A percentile compares a stretch with the other conserved stretches of the same genome.
These are phyloP conservation scores for Fusarium sp. DNA, from an alignment of 2,329 filamentous ascomycete genomes.

Conservation along the genomic window DNA sequence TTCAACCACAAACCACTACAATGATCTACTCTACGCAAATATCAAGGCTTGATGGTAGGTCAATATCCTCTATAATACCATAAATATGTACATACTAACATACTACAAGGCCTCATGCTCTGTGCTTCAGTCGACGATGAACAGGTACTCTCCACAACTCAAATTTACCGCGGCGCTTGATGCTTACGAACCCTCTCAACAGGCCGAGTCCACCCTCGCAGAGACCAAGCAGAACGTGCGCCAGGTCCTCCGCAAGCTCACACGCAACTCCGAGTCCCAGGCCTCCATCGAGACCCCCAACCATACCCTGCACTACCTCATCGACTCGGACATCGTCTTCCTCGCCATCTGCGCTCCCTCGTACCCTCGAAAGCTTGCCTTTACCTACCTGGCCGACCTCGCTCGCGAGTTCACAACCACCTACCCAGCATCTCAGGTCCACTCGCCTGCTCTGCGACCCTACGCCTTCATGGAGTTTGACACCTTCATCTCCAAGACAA, in stretches of 20 bases:
- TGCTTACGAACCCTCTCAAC: background rate
- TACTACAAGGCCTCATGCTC: constrained; percentile 81
- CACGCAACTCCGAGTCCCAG: constrained; percentile 87
- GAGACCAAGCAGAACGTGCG: constrained; percentile 94
- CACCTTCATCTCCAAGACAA: constrained; percentile 92
- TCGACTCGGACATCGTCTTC: constrained; percentile 86
- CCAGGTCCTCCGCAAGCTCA: constrained; percentile 87
- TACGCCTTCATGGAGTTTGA: constrained; percentile 99
- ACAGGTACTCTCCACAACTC: constrained; percentile 61
- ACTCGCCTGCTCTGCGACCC: constrained; percentile 78
- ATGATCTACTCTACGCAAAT: constrained; percentile 97
- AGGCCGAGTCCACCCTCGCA: constrained; percentile 76
- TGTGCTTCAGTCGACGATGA: constrained; percentile 95
- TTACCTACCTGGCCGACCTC: constrained; percentile 96
- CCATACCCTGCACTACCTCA: constrained; percentile 91
- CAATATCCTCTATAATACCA: background rate
- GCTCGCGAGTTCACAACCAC: constrained; percentile 89
- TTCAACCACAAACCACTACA: background rate
- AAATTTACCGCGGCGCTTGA: background rate
- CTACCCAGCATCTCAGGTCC: constrained; percentile 78
- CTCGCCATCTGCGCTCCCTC: constrained; percentile 92
- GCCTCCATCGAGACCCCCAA: constrained; percentile 87
- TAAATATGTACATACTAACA: constrained; percentile 28
- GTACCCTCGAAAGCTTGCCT: constrained; percentile 97
- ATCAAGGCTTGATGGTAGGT: constrained; percentile 84